Conservation (phyloP, 2,329 filamentous ascomycete species). For the Leptographium radiaticola region DNA sequence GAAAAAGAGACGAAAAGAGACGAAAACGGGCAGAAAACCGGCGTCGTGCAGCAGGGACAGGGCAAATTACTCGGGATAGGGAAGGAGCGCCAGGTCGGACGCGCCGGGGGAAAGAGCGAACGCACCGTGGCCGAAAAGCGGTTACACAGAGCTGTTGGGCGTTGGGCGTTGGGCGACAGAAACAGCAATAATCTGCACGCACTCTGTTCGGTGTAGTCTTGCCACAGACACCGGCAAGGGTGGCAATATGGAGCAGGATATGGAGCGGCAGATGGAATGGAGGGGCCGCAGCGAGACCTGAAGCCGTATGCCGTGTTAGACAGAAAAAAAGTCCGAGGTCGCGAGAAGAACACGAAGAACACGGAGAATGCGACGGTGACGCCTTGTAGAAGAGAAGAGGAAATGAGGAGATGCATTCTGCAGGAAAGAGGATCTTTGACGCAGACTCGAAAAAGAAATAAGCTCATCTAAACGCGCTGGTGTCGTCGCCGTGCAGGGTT, state of each 20-base stretch:
- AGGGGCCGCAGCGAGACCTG: neutral
- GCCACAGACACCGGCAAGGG: neutral
- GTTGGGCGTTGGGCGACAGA: too few relatives aligned
- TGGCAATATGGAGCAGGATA: neutral
- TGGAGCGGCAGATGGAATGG: neutral
- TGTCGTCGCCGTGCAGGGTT: too few relatives aligned
- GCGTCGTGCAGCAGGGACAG: too few relatives aligned
- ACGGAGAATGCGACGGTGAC: too few relatives aligned
- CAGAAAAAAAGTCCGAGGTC: neutral
- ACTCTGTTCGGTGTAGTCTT: neutral
- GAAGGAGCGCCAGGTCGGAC: neutral
- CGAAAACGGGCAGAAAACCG: too few relatives aligned
- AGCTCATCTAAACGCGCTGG: too few relatives aligned
- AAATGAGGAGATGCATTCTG: neutral
- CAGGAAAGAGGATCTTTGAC: too few relatives aligned
- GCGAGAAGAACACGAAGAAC: neutral
- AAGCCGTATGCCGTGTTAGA: neutral
- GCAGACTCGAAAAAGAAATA: too few relatives aligned
- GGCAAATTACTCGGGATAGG: too few relatives aligned
- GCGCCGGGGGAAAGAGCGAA: neutral
- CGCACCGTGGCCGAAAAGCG: neutral
- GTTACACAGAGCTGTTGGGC: too few relatives aligned
- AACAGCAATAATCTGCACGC: too few relatives aligned
- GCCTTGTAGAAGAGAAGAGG: neutral
- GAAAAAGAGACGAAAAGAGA: neutral